Base-by-base conservation (phyloP, 306 rosid genomes). In the Malus sylvestris region DNA sequence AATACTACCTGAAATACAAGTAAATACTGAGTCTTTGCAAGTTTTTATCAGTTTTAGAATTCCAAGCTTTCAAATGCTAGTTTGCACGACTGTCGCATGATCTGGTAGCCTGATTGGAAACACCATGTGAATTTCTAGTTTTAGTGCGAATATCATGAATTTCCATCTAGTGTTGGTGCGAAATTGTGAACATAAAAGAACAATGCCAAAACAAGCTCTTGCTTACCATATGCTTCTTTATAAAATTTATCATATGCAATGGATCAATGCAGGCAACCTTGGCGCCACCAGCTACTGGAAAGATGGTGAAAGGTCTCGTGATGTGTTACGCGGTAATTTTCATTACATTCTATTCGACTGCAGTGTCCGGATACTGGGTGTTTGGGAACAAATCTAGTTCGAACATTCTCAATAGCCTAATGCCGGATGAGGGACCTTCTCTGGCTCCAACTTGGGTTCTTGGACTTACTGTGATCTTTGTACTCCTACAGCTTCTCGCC, bases 251-350 rank as follows among this genome's bases (percentile, higher is more conserved):
- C 61, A 8, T 35, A 33, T 49, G 51, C 67, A 42, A 8, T 42
- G 60, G 40, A 63, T 80, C 69, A 82, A 76, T 82, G 23, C 90
- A 94, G 98, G 98, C 98, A 68, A 95, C 98, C 74, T 84, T 95
- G 81, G 97, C 97, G 8, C 97, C 98, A 64, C 98, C 98, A 68
- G 96, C 93, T 33, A 83, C 91, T 22, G 98, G 98, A 81, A 95
- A 95, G 91, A 95, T 95, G 97, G 88, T 90, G 20, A 95, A 92
- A 79, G 98, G 97, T 16, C 97, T 95, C 60, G 3, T 75, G 6
- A 90, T 95, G 98, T 95, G 98, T 76, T 95, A 95, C 76, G 2
- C 85, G 4, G 93, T 90, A 35, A 92, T 95, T 64, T 84, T 71
- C 62, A 22, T 95, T 59, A 95, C 97, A 1, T 95, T 92, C 85